phyloP scores from a whole-genome alignment of 108 stramenopile genomes.

The Nannochloropsis salina region DNA sequence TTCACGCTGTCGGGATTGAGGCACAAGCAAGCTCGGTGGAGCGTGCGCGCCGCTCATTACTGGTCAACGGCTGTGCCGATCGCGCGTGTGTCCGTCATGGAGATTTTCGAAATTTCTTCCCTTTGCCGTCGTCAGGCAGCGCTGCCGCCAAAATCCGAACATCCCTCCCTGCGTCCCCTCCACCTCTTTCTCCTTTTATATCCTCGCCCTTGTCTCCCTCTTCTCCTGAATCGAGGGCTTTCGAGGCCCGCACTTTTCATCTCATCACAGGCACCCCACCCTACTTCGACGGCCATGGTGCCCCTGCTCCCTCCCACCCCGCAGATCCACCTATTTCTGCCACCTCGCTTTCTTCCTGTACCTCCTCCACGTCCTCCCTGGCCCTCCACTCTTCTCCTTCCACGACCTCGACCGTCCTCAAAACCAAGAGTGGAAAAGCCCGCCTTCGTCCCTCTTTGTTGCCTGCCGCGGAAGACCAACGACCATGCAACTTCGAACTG shows the following conservation, averaged over 20 bases:
- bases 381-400: neutral
- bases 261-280: conserved; percentile 65
- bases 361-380: neutral
- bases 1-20: conserved; percentile 54
- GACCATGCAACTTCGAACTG: conserved; percentile 63
- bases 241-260: neutral
- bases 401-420: neutral
- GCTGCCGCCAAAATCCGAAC: neutral
- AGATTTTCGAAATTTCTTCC: neutral
- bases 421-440: conserved; percentile 26
- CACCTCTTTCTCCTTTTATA: neutral
- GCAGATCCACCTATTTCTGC: neutral
- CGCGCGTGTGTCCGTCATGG: conserved; percentile 29
- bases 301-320: conserved; percentile 2
- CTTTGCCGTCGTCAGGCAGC: neutral
- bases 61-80: conserved; percentile 52
- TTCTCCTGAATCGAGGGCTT: neutral
- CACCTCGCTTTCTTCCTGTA: neutral
- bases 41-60: conserved; percentile 57
- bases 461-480: conserved; percentile 63
- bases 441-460: conserved; percentile 28
- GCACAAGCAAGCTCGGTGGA: conserved; percentile 58
- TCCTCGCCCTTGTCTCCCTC: neutral
- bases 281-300: conserved; percentile 46
- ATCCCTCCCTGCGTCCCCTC: neutral